These are phyloP conservation scores for Penicillium tannophilum DNA, from an alignment of 495 filamentous ascomycete genomes.

Conservation along the genomic window DNA sequence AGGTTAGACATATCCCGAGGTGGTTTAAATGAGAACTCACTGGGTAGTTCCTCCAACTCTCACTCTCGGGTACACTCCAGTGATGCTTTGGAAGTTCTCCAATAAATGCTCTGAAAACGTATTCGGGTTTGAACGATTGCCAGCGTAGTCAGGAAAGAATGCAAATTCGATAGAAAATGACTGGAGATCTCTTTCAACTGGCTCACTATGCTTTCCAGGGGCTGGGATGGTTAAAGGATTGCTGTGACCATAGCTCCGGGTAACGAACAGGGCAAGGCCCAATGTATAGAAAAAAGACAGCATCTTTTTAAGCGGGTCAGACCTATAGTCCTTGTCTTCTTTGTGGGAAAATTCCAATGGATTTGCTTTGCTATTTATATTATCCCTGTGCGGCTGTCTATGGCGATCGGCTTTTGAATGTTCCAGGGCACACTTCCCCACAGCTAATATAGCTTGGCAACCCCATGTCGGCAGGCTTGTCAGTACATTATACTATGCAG, in stretches of 20 bases:
- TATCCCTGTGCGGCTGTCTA: not conserved
- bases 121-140: conserved; percentile 28
- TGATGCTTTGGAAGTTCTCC: conserved; percentile 19
- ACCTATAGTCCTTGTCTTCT: no score
- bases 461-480: no score
- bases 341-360: no score
- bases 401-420: no score
- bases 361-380: not conserved
- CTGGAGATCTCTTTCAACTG: conserved; percentile 12
- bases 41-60: conserved; percentile 29
- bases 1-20: not conserved
- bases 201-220: not conserved
- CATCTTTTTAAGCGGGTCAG: not conserved
- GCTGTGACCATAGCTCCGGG: not conserved
- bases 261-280: not conserved
- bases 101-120: conserved; percentile 24
- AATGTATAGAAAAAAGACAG: not conserved
- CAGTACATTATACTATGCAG: no score
- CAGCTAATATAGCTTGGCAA: no score
- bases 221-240: not conserved
- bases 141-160: conserved; percentile 29
- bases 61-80: conserved; percentile 18
- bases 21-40: conserved; percentile 7
- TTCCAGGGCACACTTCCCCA: no score
- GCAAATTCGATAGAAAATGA: conserved; percentile 32